A percentile compares a stretch with the other conserved stretches of the same genome.
These are phyloP conservation scores for Eragrostis tef DNA, from an alignment of 202 grass and related monocot genomes.

Conservation along the genomic window DNA sequence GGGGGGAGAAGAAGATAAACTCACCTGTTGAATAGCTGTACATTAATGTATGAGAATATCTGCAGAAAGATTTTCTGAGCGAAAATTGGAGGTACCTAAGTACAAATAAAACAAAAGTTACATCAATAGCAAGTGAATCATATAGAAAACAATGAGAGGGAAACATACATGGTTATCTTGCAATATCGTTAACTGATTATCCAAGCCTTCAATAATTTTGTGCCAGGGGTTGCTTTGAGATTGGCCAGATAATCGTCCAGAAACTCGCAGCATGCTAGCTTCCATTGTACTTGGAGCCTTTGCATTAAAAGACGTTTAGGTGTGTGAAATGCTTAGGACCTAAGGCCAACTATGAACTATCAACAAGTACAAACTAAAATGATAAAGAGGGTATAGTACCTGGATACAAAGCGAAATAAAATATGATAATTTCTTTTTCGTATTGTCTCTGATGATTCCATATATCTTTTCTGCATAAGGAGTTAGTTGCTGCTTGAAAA, in stretches of 20 bases:
- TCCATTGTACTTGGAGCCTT: constrained; percentile 98
- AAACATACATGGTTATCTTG: constrained; percentile 90
- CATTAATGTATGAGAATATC: constrained; percentile 93
- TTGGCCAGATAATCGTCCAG: constrained; percentile 75
- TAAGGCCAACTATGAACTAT: constrained; percentile 28
- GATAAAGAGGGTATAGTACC: constrained; percentile 51
- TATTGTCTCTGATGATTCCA: constrained; percentile 92
- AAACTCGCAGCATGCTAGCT: constrained; percentile 67
- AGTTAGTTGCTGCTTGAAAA: constrained; percentile 99
- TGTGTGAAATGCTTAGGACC: constrained; percentile 13
- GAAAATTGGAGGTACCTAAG: constrained; percentile 76
- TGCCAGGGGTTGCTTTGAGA: constrained; percentile 90
- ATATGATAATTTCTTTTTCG: constrained; percentile 85
- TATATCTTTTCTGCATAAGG: constrained; percentile 99
- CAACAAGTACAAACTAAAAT: constrained; percentile 5
- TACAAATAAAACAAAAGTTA: constrained; percentile 39
- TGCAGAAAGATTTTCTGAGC: constrained; percentile 91
- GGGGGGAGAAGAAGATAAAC: constrained; percentile 41
- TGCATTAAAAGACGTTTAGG: constrained; percentile 38
- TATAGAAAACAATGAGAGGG: constrained; percentile 31
- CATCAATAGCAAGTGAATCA: constrained; percentile 33
- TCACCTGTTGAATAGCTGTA: constrained; percentile 97
- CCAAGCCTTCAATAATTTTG: constrained; percentile 81
- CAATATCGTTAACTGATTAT: constrained; percentile 70
- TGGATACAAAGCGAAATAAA: constrained; percentile 88